Evolutionary conservation across 495 filamentous ascomycete species (phyloP), one percentile per base, ranked within the genome.

Genomic region (Penicillium flavigenum): DNA sequence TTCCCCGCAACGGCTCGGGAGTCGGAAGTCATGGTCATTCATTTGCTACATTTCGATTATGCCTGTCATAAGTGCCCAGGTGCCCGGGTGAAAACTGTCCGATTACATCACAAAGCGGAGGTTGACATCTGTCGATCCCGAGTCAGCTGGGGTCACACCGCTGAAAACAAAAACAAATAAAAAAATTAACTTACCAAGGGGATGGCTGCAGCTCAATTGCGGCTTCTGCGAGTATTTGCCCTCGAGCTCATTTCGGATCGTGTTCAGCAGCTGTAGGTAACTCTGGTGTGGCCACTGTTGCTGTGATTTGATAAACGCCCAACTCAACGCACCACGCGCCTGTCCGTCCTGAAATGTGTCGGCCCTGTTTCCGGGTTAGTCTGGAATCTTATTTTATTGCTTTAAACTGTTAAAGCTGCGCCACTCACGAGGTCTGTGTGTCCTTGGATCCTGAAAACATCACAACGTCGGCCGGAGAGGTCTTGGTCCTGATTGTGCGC

Each of bases 391-490:
- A 24, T 45, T 45, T 29, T 11, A 17, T 45, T 17, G 12, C 26
- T 26, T 24, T 46, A 19, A 17, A 9, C n/a, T 3, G n/a, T 3
- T 14, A 8, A 17, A 27, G 6, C 10, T 19, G 29, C 19, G 20
- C 16, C 32, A 69, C 74, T 63, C 63, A 77, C 75, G 75, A 77
- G 47, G 92, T 98, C 78, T 98, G 94, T 47, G 88, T 86, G 70
- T 98, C 95, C 71, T 98, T 98, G 73, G 90, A 95, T 19, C 94
- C 94, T 41, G 89, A 93, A 80, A 93, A 95, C 90, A 98, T 97
- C 63, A 98, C 84, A 48, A 98, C 94, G 75, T 98, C 94, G 32
- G 94, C 94, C 5, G 91, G 88, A 17, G 89, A 94, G 3, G 94
- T 98, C 75, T 96, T 97, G 26, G 93, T 97, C 50, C 85, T 81